Evolutionary conservation across 1,284 basidiomycete species (phyloP).

Genomic region (Malassezia nana): DNA sequence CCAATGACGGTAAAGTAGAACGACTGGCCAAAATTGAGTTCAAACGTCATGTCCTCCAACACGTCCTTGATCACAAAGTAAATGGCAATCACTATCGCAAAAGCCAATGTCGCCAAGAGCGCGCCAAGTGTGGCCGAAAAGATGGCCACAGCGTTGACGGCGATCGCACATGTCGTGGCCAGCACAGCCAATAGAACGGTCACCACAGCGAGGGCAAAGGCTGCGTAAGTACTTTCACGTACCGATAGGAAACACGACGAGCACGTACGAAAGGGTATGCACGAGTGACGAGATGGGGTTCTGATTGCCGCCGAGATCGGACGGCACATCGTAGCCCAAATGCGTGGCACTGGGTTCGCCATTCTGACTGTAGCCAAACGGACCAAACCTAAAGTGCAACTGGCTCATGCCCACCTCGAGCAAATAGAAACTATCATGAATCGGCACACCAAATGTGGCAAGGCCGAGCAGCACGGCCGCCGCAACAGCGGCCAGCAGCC

Average conservation of each 20-base stretch:
- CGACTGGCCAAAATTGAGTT: slow-evolving; percentile 3
- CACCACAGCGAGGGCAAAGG: slow-evolving; percentile 10
- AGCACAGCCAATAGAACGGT: not conserved
- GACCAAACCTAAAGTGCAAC: not conserved
- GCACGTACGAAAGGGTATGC: slow-evolving; percentile 7
- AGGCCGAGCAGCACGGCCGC: slow-evolving; percentile 13
- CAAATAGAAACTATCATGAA: slow-evolving; percentile 7
- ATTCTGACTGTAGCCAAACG: slow-evolving; percentile 8
- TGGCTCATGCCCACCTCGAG: not conserved
- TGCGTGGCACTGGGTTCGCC: not conserved
- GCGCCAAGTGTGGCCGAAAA: not conserved
- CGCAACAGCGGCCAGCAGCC: slow-evolving; percentile 3
- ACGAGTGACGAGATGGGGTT: not conserved
- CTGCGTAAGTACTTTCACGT: not conserved
- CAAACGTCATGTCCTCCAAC: not conserved
- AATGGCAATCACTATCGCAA: slow-evolving; percentile 9
- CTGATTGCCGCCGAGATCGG: not conserved
- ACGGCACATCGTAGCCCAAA: slow-evolving; percentile 6
- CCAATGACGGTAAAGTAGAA: slow-evolving; percentile 9
- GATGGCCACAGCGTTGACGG: not conserved
- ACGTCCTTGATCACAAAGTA: not conserved
- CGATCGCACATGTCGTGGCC: not conserved
- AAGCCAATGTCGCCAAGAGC: not conserved
- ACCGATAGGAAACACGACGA: slow-evolving; percentile 15
- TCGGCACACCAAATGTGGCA: slow-evolving; percentile 10